Evolutionary conservation across 495 filamentous ascomycete species (phyloP).

Genomic region (Chaetomium cochliodes): DNA sequence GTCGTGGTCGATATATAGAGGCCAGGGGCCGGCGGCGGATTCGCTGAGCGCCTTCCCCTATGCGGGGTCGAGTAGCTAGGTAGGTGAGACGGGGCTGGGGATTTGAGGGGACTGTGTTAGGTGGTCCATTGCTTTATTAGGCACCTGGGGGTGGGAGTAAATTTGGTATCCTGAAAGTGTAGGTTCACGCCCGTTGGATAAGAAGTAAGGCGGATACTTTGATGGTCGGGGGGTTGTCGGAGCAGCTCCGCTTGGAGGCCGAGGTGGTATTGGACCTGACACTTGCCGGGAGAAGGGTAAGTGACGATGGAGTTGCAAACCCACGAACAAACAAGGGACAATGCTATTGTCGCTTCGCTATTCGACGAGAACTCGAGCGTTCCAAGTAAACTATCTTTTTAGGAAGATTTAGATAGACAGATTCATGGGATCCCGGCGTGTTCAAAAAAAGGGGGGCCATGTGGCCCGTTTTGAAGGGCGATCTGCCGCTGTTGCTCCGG

Average conservation of each 20-base stretch:
- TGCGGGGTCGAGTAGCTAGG: background rate
- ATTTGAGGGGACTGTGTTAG: background rate
- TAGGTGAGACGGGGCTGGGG: background rate
- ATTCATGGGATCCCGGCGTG: background rate
- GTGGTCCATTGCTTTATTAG: background rate
- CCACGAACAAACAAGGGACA: too few species aligned
- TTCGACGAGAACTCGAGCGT: background rate
- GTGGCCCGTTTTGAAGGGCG: slow-evolving; percentile 21
- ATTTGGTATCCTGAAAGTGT: background rate
- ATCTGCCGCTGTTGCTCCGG: slow-evolving; percentile 20
- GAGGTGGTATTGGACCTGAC: background rate
- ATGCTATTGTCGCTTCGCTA: too few species aligned
- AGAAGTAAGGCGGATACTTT: too few species aligned
- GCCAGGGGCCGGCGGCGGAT: background rate
- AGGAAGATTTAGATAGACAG: background rate
- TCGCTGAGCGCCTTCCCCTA: background rate
- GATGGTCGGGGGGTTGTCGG: too few species aligned
- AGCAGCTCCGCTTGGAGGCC: background rate
- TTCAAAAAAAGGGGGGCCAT: slow-evolving; percentile 3
- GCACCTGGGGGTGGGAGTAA: background rate
- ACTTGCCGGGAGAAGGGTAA: too few species aligned
- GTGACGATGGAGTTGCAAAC: too few species aligned
- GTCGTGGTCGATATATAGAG: background rate
- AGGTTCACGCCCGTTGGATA: too few species aligned
- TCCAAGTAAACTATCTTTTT: background rate